These are phyloP conservation scores for Hypoxylon sp. DNA, from an alignment of 2,329 filamentous ascomycete genomes.

Conservation along the genomic window DNA sequence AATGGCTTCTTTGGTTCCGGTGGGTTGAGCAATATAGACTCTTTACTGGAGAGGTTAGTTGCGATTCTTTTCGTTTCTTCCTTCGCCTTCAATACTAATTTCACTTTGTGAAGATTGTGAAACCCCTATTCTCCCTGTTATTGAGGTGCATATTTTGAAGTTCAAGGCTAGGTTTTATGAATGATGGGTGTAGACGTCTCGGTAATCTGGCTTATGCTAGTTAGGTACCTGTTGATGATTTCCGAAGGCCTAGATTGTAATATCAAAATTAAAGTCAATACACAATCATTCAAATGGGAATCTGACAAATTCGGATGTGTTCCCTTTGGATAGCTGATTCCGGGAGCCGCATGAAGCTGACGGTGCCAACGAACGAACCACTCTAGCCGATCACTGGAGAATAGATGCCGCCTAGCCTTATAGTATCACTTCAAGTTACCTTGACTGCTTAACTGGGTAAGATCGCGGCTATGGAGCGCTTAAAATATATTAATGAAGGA, in stretches of 20 bases:
- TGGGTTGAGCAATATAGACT: too few species aligned
- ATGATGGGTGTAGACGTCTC: constrained; percentile 18
- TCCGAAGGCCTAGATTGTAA: too few species aligned
- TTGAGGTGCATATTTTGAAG: too few species aligned
- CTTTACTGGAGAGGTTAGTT: too few species aligned
- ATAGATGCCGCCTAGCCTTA: constrained; percentile 1
- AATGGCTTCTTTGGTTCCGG: neutral
- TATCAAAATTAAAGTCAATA: too few species aligned
- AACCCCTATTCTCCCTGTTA: too few species aligned
- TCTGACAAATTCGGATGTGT: neutral
- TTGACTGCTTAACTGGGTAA: constrained; percentile 1
- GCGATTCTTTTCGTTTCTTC: too few species aligned
- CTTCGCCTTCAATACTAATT: too few species aligned
- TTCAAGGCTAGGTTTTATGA: too few species aligned
- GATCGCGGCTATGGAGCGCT: constrained; percentile 22
- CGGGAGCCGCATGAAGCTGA: neutral
- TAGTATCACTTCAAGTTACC: constrained; percentile 1
- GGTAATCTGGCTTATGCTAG: constrained; percentile 24
- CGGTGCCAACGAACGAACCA: neutral
- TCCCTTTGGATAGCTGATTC: neutral
- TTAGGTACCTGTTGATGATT: neutral
- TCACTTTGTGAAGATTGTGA: too few species aligned
- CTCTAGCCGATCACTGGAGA: neutral
- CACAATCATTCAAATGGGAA: too few species aligned
- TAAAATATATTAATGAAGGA: constrained; percentile 13